A percentile compares a stretch with the other conserved stretches of the same genome.
phyloP scores from a whole-genome alignment of 2,329 filamentous ascomycete species.

The Colletotrichum plurivorum region DNA sequence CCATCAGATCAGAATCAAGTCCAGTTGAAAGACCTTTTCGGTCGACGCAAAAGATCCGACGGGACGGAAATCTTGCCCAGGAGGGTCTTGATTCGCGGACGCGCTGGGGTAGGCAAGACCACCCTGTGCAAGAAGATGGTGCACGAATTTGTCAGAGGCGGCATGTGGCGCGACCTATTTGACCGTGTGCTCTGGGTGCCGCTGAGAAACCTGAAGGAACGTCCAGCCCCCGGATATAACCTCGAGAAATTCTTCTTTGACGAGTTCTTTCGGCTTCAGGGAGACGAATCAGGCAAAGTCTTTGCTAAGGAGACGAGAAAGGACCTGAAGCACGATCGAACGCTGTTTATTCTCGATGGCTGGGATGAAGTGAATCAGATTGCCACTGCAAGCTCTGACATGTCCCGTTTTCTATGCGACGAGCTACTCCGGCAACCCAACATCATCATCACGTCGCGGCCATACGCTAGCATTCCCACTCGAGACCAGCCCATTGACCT shows the following conservation, averaged over 20 bases:
- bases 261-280: not conserved
- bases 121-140: constrained; percentile 58
- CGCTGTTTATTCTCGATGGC: constrained; percentile 6
- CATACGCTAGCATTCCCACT: constrained; percentile 42
- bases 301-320: not conserved
- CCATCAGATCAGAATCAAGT: not conserved
- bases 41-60: not conserved
- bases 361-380: constrained; percentile 32
- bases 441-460: constrained; percentile 58
- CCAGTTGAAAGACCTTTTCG: not conserved
- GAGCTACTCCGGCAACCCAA: constrained; percentile 50
- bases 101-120: constrained; percentile 54
- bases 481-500: constrained; percentile 47
- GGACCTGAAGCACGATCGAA: not conserved
- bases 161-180: constrained; percentile 46
- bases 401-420: constrained; percentile 44
- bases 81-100: constrained; percentile 47
- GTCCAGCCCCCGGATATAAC: not conserved
- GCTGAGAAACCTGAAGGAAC: constrained; percentile 46
- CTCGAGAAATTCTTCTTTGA: not conserved
- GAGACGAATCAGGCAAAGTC: not conserved
- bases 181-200: constrained; percentile 53
- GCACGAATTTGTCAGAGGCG: constrained; percentile 45
- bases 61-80: not conserved
- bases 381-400: constrained; percentile 28